Evolutionary conservation across 78 protist genomes (phyloP).

Genomic region (Bodo saltans): DNA sequence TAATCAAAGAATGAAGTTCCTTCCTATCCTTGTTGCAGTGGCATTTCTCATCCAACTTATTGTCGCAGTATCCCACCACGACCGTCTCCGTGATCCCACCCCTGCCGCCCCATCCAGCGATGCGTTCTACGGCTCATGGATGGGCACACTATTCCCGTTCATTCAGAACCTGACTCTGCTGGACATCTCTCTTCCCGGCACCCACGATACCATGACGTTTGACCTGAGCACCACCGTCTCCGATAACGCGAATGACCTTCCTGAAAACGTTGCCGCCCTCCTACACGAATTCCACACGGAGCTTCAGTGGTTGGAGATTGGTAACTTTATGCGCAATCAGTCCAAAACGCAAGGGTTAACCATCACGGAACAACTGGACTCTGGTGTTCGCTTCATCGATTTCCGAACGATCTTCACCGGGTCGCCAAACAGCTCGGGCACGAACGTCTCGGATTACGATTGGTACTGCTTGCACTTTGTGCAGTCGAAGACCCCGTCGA

Average conservation of each 20-base stretch:
- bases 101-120: too few relatives aligned
- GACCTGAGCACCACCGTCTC: slow-evolving; percentile 7
- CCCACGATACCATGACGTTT: slow-evolving; percentile 25
- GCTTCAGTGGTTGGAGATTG: too few relatives aligned
- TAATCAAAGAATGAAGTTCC: too few relatives aligned
- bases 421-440: background rate
- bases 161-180: background rate
- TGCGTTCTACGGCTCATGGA: too few relatives aligned
- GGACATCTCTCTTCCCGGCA: slow-evolving; percentile 18
- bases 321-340: background rate
- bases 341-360: background rate
- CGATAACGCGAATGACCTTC: slow-evolving; percentile 15
- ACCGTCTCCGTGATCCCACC: too few relatives aligned
- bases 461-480: slow-evolving; percentile 21
- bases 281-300: slow-evolving; percentile 5
- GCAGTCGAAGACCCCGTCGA: background rate
- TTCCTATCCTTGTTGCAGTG: too few relatives aligned
- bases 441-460: background rate
- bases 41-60: too few relatives aligned
- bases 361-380: slow-evolving; percentile 26
- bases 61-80: too few relatives aligned
- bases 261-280: background rate
- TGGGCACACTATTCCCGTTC: background rate
- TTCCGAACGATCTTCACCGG: slow-evolving; percentile 12
- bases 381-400: slow-evolving; percentile 18